phyloP scores from a whole-genome alignment of 1,284 basidiomycete species.

The Taiwanofungus camphoratus region DNA sequence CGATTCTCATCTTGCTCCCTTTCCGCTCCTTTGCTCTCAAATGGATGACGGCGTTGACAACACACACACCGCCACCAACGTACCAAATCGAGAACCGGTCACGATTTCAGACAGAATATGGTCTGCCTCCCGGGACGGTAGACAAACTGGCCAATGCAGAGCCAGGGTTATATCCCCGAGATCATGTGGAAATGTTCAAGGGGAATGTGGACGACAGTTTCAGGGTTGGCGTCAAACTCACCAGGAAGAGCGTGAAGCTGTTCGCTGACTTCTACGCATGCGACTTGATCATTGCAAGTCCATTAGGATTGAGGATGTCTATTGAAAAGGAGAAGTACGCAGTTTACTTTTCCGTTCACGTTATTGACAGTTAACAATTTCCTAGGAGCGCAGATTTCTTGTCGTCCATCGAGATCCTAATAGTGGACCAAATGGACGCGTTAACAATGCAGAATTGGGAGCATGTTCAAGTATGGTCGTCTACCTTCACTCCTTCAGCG shows the following conservation, averaged over 20 bases:
- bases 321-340: slow-evolving; percentile 91
- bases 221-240: slow-evolving; percentile 88
- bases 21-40: slow-evolving; percentile 85
- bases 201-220: slow-evolving; percentile 99
- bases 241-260: slow-evolving; percentile 82
- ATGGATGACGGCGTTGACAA: slow-evolving; percentile 68
- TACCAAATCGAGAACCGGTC: slow-evolving; percentile 83
- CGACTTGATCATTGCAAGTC: slow-evolving; percentile 92
- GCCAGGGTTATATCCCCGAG: slow-evolving; percentile 75
- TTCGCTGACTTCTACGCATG: slow-evolving; percentile 88
- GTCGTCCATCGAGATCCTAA: slow-evolving; percentile 88
- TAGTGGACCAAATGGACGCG: slow-evolving; percentile 92
- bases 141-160: slow-evolving; percentile 80
- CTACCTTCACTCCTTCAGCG: neutral
- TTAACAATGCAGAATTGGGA: slow-evolving; percentile 99
- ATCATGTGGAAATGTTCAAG: slow-evolving; percentile 91
- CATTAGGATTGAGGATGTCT: slow-evolving; percentile 84
- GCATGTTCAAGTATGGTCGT: slow-evolving; percentile 72
- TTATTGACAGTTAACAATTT: neutral
- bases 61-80: slow-evolving; percentile 58
- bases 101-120: slow-evolving; percentile 82
- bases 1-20: slow-evolving; percentile 86
- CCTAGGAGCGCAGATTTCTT: slow-evolving; percentile 81
- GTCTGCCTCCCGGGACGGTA: slow-evolving; percentile 69
- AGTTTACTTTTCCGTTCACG: neutral